Conservation (phyloP, 192 early-diverging fungal genomes). For the Gigaspora rosea region DNA sequence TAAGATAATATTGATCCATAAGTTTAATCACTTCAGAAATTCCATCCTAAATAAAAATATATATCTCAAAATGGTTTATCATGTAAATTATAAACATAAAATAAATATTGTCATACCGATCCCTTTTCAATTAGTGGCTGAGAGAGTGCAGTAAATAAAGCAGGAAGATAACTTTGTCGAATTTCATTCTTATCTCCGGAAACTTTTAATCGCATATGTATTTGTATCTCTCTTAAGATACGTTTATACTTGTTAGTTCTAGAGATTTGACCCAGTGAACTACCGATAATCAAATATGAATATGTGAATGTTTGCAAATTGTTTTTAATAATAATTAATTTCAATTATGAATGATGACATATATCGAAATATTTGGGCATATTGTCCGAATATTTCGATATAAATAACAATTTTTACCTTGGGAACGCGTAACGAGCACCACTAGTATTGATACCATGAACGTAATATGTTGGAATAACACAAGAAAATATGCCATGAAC, state of each 20-base stretch:
- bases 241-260: slow-evolving; percentile 72
- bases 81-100: neutral
- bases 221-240: slow-evolving; percentile 81
- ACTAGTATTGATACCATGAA: slow-evolving; percentile 59
- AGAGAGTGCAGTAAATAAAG: slow-evolving; percentile 56
- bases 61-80: neutral
- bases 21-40: slow-evolving; percentile 72
- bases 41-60: slow-evolving; percentile 50
- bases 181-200: slow-evolving; percentile 86
- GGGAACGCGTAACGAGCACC: slow-evolving; percentile 23
- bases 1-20: slow-evolving; percentile 94
- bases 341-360: too few species aligned
- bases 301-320: too few species aligned
- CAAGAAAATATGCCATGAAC: slow-evolving; percentile 83
- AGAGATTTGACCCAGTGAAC: slow-evolving; percentile 91
- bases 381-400: too few species aligned
- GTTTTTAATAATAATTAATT: too few species aligned
- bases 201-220: slow-evolving; percentile 78
- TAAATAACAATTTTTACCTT: slow-evolving; percentile 3
- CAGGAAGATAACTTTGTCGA: slow-evolving; percentile 83
- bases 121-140: slow-evolving; percentile 52
- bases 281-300: slow-evolving; percentile 21
- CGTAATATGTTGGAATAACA: slow-evolving; percentile 80
- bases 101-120: slow-evolving; percentile 26
- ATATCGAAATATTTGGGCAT: too few species aligned